Conservation (phyloP, 805 yeast genomes). For the Yamadazyma sp. region DNA sequence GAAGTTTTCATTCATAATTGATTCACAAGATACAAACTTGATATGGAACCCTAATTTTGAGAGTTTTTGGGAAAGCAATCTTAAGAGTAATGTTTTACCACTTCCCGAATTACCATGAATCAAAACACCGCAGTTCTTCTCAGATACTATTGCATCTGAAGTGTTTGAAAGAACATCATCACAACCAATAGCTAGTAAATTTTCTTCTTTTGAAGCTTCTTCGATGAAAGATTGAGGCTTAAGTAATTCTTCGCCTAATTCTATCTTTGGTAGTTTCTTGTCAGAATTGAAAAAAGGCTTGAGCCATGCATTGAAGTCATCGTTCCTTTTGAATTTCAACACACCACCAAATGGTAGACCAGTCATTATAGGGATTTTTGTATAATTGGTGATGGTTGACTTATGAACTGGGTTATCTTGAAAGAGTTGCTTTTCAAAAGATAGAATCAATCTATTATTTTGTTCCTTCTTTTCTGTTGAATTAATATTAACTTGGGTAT, state of each 20-base stretch:
- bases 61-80: constrained; percentile 39
- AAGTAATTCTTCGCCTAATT: constrained; percentile 49
- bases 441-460: constrained; percentile 16
- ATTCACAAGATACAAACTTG: constrained; percentile 51
- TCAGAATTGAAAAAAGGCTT: constrained; percentile 23
- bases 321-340: constrained; percentile 46
- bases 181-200: constrained; percentile 51
- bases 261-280: constrained; percentile 33
- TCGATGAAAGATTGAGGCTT: constrained; percentile 41
- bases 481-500: constrained; percentile 24
- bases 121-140: constrained; percentile 52
- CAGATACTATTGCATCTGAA: constrained; percentile 38
- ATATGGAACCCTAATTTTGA: constrained; percentile 40
- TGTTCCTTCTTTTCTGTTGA: constrained; percentile 28
- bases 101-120: constrained; percentile 76
- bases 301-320: constrained; percentile 44
- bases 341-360: constrained; percentile 59
- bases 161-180: constrained; percentile 42
- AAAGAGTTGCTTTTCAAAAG: constrained; percentile 18
- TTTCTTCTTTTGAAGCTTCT: constrained; percentile 6
- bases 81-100: constrained; percentile 67
- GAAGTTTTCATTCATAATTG: constrained; percentile 53
- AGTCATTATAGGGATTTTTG: constrained; percentile 51
- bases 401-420: constrained; percentile 16
- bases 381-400: constrained; percentile 47